Percentiles rank a stretch among this genome's conserved stretches.
These are phyloP conservation scores for Capsicum chinense DNA, from an alignment of 257 asterid genomes.

Conservation along the genomic window DNA sequence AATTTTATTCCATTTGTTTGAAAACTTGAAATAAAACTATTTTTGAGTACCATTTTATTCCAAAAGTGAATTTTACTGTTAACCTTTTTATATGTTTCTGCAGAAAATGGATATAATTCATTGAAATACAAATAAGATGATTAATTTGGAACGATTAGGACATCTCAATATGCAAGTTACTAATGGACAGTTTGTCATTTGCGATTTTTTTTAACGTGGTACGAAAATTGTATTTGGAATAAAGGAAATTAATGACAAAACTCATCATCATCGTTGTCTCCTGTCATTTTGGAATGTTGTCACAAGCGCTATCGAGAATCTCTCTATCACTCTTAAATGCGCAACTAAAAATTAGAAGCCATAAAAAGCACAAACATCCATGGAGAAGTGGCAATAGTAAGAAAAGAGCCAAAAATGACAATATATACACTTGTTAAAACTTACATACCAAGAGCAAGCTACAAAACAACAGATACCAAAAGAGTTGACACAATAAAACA, in stretches of 20 bases:
- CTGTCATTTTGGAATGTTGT: too few species aligned
- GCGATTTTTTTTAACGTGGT: neutral
- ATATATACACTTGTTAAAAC: neutral
- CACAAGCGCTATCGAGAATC: too few species aligned
- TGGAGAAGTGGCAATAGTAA: neutral
- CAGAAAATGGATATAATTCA: neutral
- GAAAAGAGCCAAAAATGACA: conserved; percentile 21
- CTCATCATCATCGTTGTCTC: too few species aligned
- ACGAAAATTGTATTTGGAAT: neutral
- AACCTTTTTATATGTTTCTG: neutral
- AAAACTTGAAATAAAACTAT: neutral
- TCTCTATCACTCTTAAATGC: neutral
- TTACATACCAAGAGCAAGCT: neutral
- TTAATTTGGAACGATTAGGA: neutral
- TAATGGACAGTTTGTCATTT: neutral
- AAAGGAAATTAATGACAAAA: neutral
- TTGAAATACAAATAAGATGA: neutral
- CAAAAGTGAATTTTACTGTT: neutral
- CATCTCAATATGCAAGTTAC: neutral
- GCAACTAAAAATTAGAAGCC: neutral
- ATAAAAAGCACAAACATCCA: neutral
- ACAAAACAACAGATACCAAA: neutral
- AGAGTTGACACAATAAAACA: neutral
- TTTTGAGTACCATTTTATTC: neutral
- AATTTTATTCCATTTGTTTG: neutral